These are phyloP conservation scores for Astrephomene gubernaculifera DNA, from an alignment of 139 green algal species.

Conservation along the genomic window DNA sequence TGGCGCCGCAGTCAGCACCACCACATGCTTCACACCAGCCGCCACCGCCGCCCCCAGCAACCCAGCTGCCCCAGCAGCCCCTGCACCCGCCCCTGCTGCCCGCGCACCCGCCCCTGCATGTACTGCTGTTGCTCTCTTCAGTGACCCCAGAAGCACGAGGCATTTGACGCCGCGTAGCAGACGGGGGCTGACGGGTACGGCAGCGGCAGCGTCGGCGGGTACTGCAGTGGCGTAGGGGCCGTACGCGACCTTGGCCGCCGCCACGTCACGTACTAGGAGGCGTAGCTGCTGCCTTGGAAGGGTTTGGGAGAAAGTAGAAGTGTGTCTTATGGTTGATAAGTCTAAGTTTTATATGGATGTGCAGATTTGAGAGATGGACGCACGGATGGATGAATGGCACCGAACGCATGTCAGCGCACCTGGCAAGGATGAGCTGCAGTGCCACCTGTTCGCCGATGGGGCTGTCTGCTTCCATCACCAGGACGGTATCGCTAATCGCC, in stretches of 20 bases:
- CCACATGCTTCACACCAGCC: not conserved
- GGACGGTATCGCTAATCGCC: slow-evolving; percentile 42
- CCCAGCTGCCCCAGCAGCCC: not conserved
- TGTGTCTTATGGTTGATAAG: too few relatives aligned
- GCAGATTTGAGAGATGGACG: not conserved
- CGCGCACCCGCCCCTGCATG: too few relatives aligned
- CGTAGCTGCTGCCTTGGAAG: slow-evolving; percentile 54
- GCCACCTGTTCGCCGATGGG: slow-evolving; percentile 70
- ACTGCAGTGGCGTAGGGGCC: slow-evolving; percentile 64
- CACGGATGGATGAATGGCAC: too few relatives aligned
- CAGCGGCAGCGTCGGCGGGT: slow-evolving; percentile 18
- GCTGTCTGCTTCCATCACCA: slow-evolving; percentile 74
- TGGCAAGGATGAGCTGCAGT: slow-evolving; percentile 79
- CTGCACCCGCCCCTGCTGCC: too few relatives aligned
- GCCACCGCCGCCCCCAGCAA: slow-evolving; percentile 12
- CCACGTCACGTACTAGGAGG: slow-evolving; percentile 52
- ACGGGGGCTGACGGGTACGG: not conserved
- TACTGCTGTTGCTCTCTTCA: too few relatives aligned
- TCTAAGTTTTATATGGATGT: too few relatives aligned
- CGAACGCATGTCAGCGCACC: too few relatives aligned
- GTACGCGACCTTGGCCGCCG: slow-evolving; percentile 58
- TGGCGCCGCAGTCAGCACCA: slow-evolving; percentile 10
- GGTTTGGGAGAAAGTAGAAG: too few relatives aligned
- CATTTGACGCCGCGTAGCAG: slow-evolving; percentile 37
- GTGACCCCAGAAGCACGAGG: slow-evolving; percentile 43